A percentile compares a stretch with the other conserved stretches of the same genome.
phyloP scores from a whole-genome alignment of 768 basidiomycete species.

The Trametopsis cervina region DNA sequence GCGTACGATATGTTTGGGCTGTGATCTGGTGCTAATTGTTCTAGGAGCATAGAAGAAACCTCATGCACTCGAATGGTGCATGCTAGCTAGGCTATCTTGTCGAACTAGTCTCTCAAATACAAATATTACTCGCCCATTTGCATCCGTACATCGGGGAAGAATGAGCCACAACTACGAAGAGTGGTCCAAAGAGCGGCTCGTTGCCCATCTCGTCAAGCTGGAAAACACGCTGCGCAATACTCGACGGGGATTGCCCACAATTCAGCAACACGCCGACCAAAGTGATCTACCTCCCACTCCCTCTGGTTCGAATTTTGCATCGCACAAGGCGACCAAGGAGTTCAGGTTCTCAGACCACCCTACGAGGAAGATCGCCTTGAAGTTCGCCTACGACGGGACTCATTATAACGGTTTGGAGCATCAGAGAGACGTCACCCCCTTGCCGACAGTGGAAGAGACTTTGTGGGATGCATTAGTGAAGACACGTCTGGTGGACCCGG shows the following conservation, averaged over 20 bases:
- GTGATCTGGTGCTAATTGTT: too few relatives aligned
- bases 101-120: too few relatives aligned
- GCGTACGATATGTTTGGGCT: too few relatives aligned
- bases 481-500: constrained; percentile 69
- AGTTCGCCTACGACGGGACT: constrained; percentile 90
- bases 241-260: not conserved
- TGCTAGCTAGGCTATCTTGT: too few relatives aligned
- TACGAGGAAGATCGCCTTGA: constrained; percentile 85
- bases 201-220: constrained; percentile 4
- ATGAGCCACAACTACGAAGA: not conserved
- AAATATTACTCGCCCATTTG: too few relatives aligned
- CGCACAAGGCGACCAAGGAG: constrained; percentile 24
- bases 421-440: constrained; percentile 60
- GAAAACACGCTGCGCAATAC: not conserved
- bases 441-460: constrained; percentile 89
- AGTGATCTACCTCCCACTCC: not conserved
- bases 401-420: constrained; percentile 88
- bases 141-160: not conserved
- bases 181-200: constrained; percentile 3
- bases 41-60: too few relatives aligned
- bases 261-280: not conserved
- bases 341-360: constrained; percentile 68
- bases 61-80: too few relatives aligned
- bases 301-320: not conserved
- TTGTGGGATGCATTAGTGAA: constrained; percentile 76